Evolutionary conservation across 495 filamentous ascomycete species (phyloP), one percentile per base, ranked within the genome.

Genomic region (Hypoxylon crocopeplum): DNA sequence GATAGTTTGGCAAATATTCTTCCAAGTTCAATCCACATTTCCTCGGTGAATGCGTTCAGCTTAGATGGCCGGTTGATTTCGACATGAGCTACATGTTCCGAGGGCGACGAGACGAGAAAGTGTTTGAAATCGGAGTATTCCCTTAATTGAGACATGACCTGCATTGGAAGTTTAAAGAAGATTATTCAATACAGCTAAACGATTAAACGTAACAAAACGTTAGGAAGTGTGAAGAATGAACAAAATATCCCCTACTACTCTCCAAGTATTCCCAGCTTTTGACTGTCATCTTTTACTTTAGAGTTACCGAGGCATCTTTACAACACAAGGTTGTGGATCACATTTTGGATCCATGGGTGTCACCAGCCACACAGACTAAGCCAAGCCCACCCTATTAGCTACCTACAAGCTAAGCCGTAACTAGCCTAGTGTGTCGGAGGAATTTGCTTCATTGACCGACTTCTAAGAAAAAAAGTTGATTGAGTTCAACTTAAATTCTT

Each of bases 61-160:
- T 97, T 97, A 45, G 85, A 73, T 1, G 93, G 85, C 6, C 94
- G 85, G 78, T 96, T 93, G 77, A 96, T 97, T 71, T 97, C 88
- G 44, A 98, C 92, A 70, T 96, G 91, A 7, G 89, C 91, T 32
- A 97, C 90, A 75, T 85, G 85, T 49, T 87, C 77, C 11, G 71
- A 61, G 0, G 92, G 91, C 49, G 87, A 87, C 16, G 82, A 81
- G 58, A 97, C 77, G 49, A 85, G 84, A 82, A 94, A 98, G 79
- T 93, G 79, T 54, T 88, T 77, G 77, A 81, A 88, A 10, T 69
- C 57, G 27, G 72, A 56, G 56, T 81, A 79, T 55, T 53, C 52
- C 44, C 47, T 19, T 56, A 57, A 50, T 59, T 49, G 34, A 27
- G 63, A 39, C 47, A 61, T 66, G 56, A 17, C 37, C 29, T n/a